A percentile compares a stretch with the other conserved stretches of the same genome.
Conservation (phyloP, 306 rosid species). For the Casuarina equisetifolia region DNA sequence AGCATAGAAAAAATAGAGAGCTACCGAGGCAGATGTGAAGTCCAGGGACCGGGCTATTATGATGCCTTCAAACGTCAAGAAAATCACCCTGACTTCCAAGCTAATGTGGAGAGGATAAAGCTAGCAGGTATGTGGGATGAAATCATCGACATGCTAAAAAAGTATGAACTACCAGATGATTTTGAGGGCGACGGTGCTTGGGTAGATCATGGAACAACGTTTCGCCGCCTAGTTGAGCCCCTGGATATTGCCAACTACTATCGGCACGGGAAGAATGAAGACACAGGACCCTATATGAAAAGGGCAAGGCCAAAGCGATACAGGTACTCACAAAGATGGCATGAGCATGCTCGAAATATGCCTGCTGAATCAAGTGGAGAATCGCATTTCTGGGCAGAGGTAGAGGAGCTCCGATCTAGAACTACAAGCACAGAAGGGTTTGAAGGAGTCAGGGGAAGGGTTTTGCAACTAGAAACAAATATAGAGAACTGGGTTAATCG, state of each 20-base stretch:
- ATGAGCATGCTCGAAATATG: too few species aligned
- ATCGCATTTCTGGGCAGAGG: slow-evolving; percentile 36
- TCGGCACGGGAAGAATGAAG: too few species aligned
- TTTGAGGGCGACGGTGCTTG: too few species aligned
- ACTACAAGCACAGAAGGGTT: background rate
- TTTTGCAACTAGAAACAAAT: slow-evolving; percentile 26
- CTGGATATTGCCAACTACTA: too few species aligned
- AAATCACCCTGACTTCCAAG: slow-evolving; percentile 50
- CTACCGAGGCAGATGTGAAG: background rate
- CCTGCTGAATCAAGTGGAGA: too few species aligned
- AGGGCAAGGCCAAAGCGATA: too few species aligned
- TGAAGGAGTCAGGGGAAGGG: background rate
- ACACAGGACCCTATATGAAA: too few species aligned
- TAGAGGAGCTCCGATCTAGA: slow-evolving; percentile 58
- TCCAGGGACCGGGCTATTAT: slow-evolving; percentile 38
- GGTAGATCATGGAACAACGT: too few species aligned
- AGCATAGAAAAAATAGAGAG: background rate
- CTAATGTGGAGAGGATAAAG: slow-evolving; percentile 67
- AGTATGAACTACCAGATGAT: too few species aligned
- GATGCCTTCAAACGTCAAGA: slow-evolving; percentile 72
- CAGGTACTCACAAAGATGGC: too few species aligned
- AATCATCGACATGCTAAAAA: too few species aligned
- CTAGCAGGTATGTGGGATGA: slow-evolving; percentile 45
- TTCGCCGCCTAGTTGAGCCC: too few species aligned
- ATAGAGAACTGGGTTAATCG: slow-evolving; percentile 36